phyloP scores from a whole-genome alignment of 495 filamentous ascomycete genomes.

The Neurospora sp. region DNA sequence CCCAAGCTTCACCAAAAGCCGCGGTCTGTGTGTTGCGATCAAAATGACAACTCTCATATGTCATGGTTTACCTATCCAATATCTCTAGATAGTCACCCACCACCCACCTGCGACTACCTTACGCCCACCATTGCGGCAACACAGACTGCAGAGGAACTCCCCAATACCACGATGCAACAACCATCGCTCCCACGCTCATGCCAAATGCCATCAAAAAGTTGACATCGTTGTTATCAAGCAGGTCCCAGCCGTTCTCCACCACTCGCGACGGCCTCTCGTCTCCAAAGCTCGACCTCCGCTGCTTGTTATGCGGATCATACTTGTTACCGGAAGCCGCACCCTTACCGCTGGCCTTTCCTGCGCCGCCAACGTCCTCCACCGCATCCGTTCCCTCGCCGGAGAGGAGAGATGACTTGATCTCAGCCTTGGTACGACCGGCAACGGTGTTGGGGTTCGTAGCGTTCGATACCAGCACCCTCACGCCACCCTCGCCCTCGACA shows the following conservation, averaged over 20 bases:
- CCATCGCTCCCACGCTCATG: conserved; percentile 77
- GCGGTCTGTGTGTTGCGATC: not conserved
- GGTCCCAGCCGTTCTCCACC: conserved; percentile 60
- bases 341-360: conserved; percentile 3
- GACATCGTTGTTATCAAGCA: conserved; percentile 89
- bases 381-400: conserved; percentile 24
- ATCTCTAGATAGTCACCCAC: not conserved
- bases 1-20: not conserved
- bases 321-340: conserved; percentile 17
- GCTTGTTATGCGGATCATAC: conserved; percentile 33
- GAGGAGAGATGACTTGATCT: conserved; percentile 27
- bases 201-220: conserved; percentile 78
- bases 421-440: conserved; percentile 19
- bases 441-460: conserved; percentile 10
- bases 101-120: not conserved
- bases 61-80: not conserved
- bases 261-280: conserved; percentile 56
- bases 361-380: conserved; percentile 13
- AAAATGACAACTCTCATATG: not conserved
- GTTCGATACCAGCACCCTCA: conserved; percentile 51
- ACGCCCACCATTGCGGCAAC: conserved; percentile 7
- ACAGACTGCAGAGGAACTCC: conserved; percentile 32
- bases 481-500: conserved; percentile 77
- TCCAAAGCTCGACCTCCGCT: conserved; percentile 39
- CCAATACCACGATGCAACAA: conserved; percentile 45